phyloP scores from a whole-genome alignment of 2,329 filamentous ascomycete species.

The Phoma sp. region DNA sequence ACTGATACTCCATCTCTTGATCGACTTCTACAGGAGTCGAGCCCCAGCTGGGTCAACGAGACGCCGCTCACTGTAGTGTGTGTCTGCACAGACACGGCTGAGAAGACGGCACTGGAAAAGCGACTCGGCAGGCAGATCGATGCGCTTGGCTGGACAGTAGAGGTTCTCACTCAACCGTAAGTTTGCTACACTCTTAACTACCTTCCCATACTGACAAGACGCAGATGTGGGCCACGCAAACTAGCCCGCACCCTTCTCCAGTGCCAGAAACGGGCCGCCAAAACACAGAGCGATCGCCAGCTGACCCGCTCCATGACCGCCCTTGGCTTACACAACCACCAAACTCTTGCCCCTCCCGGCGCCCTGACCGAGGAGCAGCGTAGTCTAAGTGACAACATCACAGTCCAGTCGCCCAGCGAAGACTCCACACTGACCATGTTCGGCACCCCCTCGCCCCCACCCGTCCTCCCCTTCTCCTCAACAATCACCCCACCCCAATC shows the following conservation, averaged over 20 bases:
- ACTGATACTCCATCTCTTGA: slow-evolving; percentile 37
- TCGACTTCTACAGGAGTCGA: slow-evolving; percentile 25
- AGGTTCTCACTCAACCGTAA: slow-evolving; percentile 40
- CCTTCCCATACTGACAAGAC: slow-evolving; percentile 3
- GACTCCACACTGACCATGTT: neutral
- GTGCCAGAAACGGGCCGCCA: slow-evolving; percentile 29
- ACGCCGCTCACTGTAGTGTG: slow-evolving; percentile 35
- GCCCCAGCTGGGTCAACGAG: slow-evolving; percentile 21
- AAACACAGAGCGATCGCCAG: slow-evolving; percentile 23
- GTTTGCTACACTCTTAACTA: too few species aligned
- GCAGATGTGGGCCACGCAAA: slow-evolving; percentile 39
- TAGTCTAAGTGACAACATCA: slow-evolving; percentile 30
- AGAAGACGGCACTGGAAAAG: slow-evolving; percentile 34
- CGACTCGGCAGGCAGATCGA: slow-evolving; percentile 32
- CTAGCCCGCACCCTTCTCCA: slow-evolving; percentile 33
- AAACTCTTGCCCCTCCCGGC: slow-evolving; percentile 21
- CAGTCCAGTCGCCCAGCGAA: slow-evolving; percentile 1
- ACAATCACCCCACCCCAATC: slow-evolving; percentile 17
- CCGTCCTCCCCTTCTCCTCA: slow-evolving; percentile 22
- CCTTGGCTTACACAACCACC: slow-evolving; percentile 15
- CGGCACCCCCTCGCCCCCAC: slow-evolving; percentile 21
- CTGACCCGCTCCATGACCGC: slow-evolving; percentile 29
- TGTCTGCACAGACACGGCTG: slow-evolving; percentile 37
- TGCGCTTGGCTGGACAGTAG: slow-evolving; percentile 34
- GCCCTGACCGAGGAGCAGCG: slow-evolving; percentile 24